Evolutionary conservation across 202 grass and related monocot genomes (phyloP), one percentile per base, ranked within the genome.

Genomic region (Panicum virgatum): DNA sequence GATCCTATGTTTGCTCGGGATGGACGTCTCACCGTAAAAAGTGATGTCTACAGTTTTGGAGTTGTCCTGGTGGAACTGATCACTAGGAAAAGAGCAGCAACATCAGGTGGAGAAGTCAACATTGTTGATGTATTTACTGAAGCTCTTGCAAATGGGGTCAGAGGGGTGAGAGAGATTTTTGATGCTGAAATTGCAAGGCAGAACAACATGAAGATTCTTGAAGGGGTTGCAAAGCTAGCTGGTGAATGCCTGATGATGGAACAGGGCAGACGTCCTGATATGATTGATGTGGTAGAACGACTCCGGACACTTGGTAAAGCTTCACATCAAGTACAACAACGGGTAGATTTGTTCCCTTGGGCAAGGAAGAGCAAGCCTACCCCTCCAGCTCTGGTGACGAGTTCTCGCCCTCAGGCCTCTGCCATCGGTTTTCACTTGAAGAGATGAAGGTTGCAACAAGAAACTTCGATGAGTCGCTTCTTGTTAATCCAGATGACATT

Each of bases 391-490:
- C 6, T 10, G 4, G 20, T 25, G 16, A 19, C 1, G 2, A n/a
- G 1, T 53, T 2, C 12, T 6, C 6, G 5, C 6, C 20, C 20
- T 56, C 61, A 52, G 80, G 81, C 42, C 26, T 85, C n/a, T 84
- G 76, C 45, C 81, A 65, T 38, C 70, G 66, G 43, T 90, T 90
- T 75, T 69, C 88, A 3, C 32, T 84, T 27, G 39, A 62, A 54
- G 84, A 86, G 50, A 86, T 89, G 19, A 80, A 73, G 26, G 42
- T 72, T 58, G 87, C 78, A 12, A 89, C 83, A 29, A 86, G 82
- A 54, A 85, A 89, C 32, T 89, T 89, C 3, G 78, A 85, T 18
- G 34, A 84, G 32, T 77, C 83, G n/a, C 77, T 84, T 26, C 57
- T 26, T 60, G 22, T 60, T 87, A 84, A 87, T 20, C 47, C 15